Base-by-base conservation (phyloP, 2,329 filamentous ascomycete species). In the Aureobasidium sp. region DNA sequence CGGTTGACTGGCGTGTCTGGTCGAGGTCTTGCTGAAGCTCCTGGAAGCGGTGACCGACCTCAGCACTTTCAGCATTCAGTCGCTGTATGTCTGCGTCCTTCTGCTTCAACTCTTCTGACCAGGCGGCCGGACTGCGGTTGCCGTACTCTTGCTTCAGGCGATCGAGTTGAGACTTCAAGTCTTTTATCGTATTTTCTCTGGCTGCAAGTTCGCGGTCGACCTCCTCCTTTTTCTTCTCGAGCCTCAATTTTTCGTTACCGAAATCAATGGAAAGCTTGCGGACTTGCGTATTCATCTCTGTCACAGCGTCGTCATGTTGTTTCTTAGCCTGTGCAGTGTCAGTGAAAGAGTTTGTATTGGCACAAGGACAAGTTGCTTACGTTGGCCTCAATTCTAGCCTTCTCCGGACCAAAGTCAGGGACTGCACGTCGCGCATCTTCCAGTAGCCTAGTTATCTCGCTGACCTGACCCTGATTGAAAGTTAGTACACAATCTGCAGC, bases 371-470 rank as follows among this genome's bases (percentile, higher is more conserved):
- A n/a, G 24, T 26, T n/a, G 20, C 60, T 32, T 29, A 62, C 50
- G 6, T 41, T 10, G 36, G 51, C 43, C 44, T 56, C n/a, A n/a
- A 62, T 34, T 20, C 53, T 48, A 7, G 44, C 36, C 24, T 36
- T 51, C 27, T 57, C 60, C 7, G n/a, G 32, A 9, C 60, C 36
- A 10, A 62, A 51, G 51, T 62, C 60, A 6, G 60, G 51, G 12
- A 51, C 26, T 29, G 34, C 26, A 17, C 13, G 8, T 20, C 36
- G 13, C 10, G 44, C 44, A 5, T 62, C 41, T 13, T 56, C 51
- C 13, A 62, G 51, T 7, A 24, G 26, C 29, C 26, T 36, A 8
- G 24, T 26, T 4, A 37, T 34, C 24, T 57, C 60, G 5, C 12
- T n/a, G 44, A 57, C 17, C 46, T 43, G 60, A 37, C 24, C 8